Percentiles rank a stretch among this genome's conserved stretches.
Conservation (phyloP, 257 asterid species). For the Agastache rugosa region DNA sequence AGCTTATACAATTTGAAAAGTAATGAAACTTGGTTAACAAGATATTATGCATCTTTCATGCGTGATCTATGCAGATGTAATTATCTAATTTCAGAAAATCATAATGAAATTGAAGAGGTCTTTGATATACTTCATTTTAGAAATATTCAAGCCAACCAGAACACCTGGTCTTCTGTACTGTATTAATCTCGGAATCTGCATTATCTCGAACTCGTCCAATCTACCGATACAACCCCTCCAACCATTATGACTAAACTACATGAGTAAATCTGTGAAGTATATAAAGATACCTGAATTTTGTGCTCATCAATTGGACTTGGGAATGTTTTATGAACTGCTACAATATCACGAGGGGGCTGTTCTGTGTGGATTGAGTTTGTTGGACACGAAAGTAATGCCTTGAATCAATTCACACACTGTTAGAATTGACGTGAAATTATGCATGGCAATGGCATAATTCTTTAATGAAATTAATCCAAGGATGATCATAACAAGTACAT, state of each 20-base stretch:
- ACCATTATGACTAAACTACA: conserved; percentile 2
- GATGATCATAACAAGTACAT: conserved; percentile 22
- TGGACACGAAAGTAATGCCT: conserved; percentile 79
- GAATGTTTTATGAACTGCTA: conserved; percentile 63
- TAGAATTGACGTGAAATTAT: conserved; percentile 17
- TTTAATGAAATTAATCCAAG: not conserved
- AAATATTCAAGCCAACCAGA: conserved; percentile 10
- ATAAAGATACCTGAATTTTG: conserved; percentile 49
- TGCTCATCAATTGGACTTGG: conserved; percentile 62
- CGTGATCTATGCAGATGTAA: not conserved
- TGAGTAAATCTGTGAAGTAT: conserved; percentile 27
- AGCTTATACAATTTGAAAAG: no score
- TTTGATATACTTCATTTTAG: not conserved
- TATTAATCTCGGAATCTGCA: not conserved
- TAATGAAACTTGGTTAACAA: no score
- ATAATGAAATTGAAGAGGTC: not conserved
- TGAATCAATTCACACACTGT: conserved; percentile 39
- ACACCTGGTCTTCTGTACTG: not conserved
- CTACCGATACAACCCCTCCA: conserved; percentile 3
- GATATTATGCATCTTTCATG: not conserved
- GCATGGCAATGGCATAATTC: conserved; percentile 1
- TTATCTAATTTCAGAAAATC: conserved; percentile 14
- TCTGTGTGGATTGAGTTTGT: conserved; percentile 76
- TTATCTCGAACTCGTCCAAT: not conserved
- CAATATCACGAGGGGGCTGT: conserved; percentile 55